Percentiles rank a stretch among this genome's conserved stretches.
phyloP scores from a whole-genome alignment of 2,329 filamentous ascomycete species.

The Penicillium sp. region DNA sequence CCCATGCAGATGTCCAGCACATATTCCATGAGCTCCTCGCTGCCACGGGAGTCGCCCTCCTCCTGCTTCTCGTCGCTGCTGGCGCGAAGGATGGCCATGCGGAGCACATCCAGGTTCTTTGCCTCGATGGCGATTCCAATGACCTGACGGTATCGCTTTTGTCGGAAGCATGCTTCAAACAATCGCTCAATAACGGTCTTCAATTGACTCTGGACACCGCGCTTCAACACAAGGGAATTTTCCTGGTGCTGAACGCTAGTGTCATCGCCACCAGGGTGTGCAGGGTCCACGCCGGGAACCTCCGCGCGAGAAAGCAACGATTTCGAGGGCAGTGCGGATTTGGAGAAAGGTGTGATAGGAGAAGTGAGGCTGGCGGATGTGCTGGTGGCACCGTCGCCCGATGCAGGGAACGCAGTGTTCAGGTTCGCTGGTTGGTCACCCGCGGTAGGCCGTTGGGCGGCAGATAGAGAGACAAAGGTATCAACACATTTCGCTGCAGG shows the following conservation, averaged over 20 bases:
- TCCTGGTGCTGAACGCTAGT: constrained; percentile 55
- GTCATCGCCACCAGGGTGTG: constrained; percentile 56
- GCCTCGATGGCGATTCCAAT: constrained; percentile 96
- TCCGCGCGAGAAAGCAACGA: constrained; percentile 83
- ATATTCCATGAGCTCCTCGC: constrained; percentile 96
- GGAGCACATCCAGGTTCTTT: constrained; percentile 83
- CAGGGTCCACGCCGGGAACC: constrained; percentile 59
- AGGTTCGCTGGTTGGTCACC: constrained; percentile 63
- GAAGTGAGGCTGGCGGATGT: constrained; percentile 70
- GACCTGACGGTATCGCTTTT: constrained; percentile 89
- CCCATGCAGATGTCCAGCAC: constrained; percentile 96
- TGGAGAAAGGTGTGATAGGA: constrained; percentile 91
- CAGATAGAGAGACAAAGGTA: constrained; percentile 85
- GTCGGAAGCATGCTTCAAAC: constrained; percentile 83
- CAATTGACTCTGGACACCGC: constrained; percentile 73
- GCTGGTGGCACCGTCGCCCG: constrained; percentile 62
- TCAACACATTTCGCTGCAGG: constrained; percentile 81
- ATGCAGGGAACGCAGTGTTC: constrained; percentile 73
- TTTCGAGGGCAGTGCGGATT: constrained; percentile 88
- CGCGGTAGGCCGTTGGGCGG: constrained; percentile 54
- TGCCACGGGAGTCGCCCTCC: constrained; percentile 56
- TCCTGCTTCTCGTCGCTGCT: constrained; percentile 78
- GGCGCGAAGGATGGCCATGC: constrained; percentile 82
- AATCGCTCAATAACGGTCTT: constrained; percentile 82
- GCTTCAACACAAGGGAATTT: constrained; percentile 64